Percentiles rank a stretch among this genome's conserved stretches.
These are phyloP conservation scores for Fomitopsis pinicola DNA, from an alignment of 1,284 basidiomycete species.

Conservation along the genomic window DNA sequence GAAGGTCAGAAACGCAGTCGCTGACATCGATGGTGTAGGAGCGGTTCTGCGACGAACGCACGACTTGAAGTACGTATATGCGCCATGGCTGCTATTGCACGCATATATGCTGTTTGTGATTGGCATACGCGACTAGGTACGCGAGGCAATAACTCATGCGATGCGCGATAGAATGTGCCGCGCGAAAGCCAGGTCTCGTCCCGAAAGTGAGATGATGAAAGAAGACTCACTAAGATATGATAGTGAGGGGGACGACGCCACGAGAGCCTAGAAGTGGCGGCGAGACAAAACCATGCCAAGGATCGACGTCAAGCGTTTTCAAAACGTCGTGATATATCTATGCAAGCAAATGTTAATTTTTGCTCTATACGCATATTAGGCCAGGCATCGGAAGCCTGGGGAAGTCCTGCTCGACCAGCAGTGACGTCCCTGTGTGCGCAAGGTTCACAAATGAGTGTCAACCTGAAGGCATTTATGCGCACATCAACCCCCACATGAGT, in stretches of 20 bases:
- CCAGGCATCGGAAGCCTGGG: too few relatives aligned
- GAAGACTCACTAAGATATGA: constrained; percentile 32
- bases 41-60: constrained; percentile 8
- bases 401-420: too few relatives aligned
- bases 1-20: background rate
- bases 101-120: too few relatives aligned
- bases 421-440: too few relatives aligned
- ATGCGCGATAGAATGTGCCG: too few relatives aligned
- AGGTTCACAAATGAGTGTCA: too few relatives aligned
- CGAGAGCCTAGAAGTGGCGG: constrained; percentile 50
- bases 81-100: background rate
- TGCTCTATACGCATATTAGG: too few relatives aligned
- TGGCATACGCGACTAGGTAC: too few relatives aligned
- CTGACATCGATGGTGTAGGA: constrained; percentile 12
- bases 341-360: background rate
- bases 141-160: too few relatives aligned
- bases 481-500: too few relatives aligned
- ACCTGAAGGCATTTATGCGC: too few relatives aligned
- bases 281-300: constrained; percentile 45
- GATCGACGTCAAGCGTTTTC: constrained; percentile 44
- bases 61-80: background rate
- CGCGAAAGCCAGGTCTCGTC: too few relatives aligned
- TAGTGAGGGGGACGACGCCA: constrained; percentile 47
- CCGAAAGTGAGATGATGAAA: background rate
- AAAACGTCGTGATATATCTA: constrained; percentile 52